Evolutionary conservation across 2,329 filamentous ascomycete genomes (phyloP), one percentile per base, ranked within the genome.

Genomic region (Xylariaceae sp.): DNA sequence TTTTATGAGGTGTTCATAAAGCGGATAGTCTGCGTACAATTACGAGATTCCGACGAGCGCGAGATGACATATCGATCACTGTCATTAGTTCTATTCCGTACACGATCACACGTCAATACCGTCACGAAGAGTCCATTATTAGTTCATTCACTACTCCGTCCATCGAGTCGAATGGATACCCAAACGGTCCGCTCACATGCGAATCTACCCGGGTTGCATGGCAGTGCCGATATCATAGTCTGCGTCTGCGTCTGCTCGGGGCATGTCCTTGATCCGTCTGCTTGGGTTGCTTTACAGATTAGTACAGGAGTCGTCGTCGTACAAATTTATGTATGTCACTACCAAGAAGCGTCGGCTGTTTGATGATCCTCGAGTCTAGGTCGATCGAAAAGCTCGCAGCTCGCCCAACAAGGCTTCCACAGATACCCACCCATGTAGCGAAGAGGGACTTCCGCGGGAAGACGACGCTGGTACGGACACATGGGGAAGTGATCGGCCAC

Each of bases 401-500:
- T 13, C 37, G 37, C 37, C 37, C 37, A 42, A 42, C 37, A 42
- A 42, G 37, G 37, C 37, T 42, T 42, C 11, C 8, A 42, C 37
- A 1, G 37, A 13, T 42, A 42, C 37, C 37, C 11, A 42, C 37
- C 37, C 37, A 42, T 42, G 37, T 42, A 9, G 37, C 37, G 37
- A 13, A 42, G 37, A 42, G 37, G 37, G 9, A 9, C 37, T 42
- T 42, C 11, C 37, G 37, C 37, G 37, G 37, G 37, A 9, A 9
- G 37, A 42, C 11, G 37, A 42, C 11, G 37, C 53, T 47, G 55
- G 50, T 59, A 18, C 35, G 56, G 52, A 47, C 56, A 54, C 42
- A 53, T 55, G 18, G 50, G 52, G 53, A 62, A 59, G 53, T 52
- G 39, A 51, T 57, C 57, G 9, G 8, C 60, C 56, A 42, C 50